These are phyloP conservation scores for Talaromyces marneffei DNA, from an alignment of 2,329 filamentous ascomycete genomes.

Conservation along the genomic window DNA sequence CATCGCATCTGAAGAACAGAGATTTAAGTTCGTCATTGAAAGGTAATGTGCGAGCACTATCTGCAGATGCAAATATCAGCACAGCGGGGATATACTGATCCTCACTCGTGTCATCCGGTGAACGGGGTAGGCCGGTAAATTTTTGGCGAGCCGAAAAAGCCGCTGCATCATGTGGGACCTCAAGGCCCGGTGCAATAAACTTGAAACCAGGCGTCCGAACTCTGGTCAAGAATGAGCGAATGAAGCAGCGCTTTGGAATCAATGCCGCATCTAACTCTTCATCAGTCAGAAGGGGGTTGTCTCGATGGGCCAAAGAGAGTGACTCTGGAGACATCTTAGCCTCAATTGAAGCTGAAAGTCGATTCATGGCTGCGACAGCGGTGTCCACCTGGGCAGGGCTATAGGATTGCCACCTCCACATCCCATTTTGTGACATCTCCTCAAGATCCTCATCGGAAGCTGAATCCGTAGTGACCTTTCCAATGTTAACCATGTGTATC, in stretches of 20 bases:
- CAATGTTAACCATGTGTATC: slow-evolving; percentile 17
- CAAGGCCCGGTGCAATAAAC: slow-evolving; percentile 5
- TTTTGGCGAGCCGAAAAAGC: neutral
- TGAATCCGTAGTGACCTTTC: slow-evolving; percentile 9
- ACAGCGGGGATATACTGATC: neutral
- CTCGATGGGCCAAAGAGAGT: neutral
- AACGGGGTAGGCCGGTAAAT: neutral
- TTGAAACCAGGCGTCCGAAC: slow-evolving; percentile 1
- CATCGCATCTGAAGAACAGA: neutral
- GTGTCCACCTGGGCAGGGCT: slow-evolving; percentile 5
- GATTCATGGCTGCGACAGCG: slow-evolving; percentile 5
- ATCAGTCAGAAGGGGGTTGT: neutral
- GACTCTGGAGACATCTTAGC: neutral
- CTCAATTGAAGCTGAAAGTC: neutral
- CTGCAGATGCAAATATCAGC: neutral
- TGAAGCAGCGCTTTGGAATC: slow-evolving; percentile 8
- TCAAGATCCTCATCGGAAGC: neutral
- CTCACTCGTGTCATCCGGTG: neutral
- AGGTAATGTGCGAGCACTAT: neutral
- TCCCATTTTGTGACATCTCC: neutral
- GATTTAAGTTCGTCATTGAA: neutral
- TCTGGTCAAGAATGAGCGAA: slow-evolving; percentile 8
- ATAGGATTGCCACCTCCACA: slow-evolving; percentile 10
- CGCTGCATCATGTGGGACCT: neutral
- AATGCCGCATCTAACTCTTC: slow-evolving; percentile 2